Evolutionary conservation across 768 basidiomycete genomes (phyloP).

Genomic region (Boletus edulis): DNA sequence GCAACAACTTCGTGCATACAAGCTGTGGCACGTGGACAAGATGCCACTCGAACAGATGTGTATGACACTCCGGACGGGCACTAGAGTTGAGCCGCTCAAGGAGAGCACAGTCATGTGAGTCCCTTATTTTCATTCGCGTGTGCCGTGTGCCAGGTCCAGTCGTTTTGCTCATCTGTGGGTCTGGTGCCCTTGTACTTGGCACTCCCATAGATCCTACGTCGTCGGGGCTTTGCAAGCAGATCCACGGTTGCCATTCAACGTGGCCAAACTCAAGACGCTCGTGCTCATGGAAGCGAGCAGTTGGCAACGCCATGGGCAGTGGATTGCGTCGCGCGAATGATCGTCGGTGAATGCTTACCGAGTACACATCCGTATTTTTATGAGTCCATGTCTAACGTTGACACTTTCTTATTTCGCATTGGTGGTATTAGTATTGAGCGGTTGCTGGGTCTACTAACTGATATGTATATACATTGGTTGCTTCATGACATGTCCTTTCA

Average conservation of each 20-base stretch:
- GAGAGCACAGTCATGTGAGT: slow-evolving; percentile 48
- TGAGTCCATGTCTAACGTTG: not conserved
- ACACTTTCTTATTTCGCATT: not conserved
- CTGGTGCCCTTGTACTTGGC: not conserved
- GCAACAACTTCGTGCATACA: slow-evolving; percentile 44
- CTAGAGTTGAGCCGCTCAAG: slow-evolving; percentile 39
- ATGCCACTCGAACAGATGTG: slow-evolving; percentile 40
- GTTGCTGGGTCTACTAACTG: not conserved
- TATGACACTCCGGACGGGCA: slow-evolving; percentile 31
- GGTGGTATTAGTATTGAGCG: not conserved
- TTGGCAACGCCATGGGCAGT: slow-evolving; percentile 40
- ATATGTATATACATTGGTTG: not conserved
- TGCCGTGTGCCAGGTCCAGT: not conserved
- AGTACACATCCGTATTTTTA: not conserved
- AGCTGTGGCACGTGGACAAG: slow-evolving; percentile 39
- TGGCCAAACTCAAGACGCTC: slow-evolving; percentile 33
- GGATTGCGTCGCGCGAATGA: slow-evolving; percentile 32
- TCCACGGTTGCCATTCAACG: slow-evolving; percentile 34
- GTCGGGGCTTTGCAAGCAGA: slow-evolving; percentile 41
- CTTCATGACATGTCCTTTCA: not conserved
- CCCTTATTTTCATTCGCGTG: not conserved
- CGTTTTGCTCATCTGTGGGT: too few species aligned
- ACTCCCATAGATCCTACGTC: slow-evolving; percentile 39
- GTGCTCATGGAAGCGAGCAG: slow-evolving; percentile 40
- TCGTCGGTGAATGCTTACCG: too few species aligned